A percentile compares a stretch with the other conserved stretches of the same genome.
These are phyloP conservation scores for Helenozyma baotianmanensis DNA, from an alignment of 805 yeast genomes.

Conservation along the genomic window DNA sequence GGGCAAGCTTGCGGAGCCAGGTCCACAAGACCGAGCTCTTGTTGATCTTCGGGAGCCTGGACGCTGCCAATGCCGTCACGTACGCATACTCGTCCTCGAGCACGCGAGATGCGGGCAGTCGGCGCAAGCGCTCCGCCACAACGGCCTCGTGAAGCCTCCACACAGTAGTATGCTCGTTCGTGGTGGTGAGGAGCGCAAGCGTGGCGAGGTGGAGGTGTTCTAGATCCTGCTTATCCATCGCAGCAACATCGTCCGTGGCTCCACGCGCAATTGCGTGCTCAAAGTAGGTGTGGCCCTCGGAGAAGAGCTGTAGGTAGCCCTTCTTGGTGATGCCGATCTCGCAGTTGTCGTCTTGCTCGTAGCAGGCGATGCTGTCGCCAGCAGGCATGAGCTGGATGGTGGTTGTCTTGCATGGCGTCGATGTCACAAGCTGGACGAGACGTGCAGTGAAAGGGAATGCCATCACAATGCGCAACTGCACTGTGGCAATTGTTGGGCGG, in stretches of 20 bases:
- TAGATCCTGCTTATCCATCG: slow-evolving; percentile 1
- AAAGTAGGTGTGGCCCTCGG: slow-evolving; percentile 26
- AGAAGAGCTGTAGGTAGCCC: slow-evolving; percentile 27
- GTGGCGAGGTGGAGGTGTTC: slow-evolving; percentile 25
- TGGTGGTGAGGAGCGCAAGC: slow-evolving; percentile 31
- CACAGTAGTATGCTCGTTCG: slow-evolving; percentile 35
- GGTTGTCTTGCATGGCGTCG: slow-evolving; percentile 1
- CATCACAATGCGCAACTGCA: no score
- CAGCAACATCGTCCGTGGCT: background rate
- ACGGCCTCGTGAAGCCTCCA: slow-evolving; percentile 26
- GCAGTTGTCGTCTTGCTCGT: slow-evolving; percentile 8
- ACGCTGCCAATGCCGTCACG: slow-evolving; percentile 29
- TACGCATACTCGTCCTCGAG: slow-evolving; percentile 3
- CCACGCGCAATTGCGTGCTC: background rate
- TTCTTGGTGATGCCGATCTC: slow-evolving; percentile 32
- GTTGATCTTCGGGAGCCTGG: slow-evolving; percentile 31
- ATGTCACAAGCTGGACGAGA: slow-evolving; percentile 2
- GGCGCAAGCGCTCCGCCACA: slow-evolving; percentile 11
- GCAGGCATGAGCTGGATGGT: slow-evolving; percentile 9
- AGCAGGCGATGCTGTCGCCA: background rate
- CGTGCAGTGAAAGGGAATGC: slow-evolving; percentile 2
- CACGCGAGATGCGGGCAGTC: no score
- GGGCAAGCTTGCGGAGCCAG: slow-evolving; percentile 17
- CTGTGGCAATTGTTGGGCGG: no score
- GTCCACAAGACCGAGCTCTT: slow-evolving; percentile 38